These are phyloP conservation scores for Xylariales sp. DNA, from an alignment of 2,329 filamentous ascomycete species.

Conservation along the genomic window DNA sequence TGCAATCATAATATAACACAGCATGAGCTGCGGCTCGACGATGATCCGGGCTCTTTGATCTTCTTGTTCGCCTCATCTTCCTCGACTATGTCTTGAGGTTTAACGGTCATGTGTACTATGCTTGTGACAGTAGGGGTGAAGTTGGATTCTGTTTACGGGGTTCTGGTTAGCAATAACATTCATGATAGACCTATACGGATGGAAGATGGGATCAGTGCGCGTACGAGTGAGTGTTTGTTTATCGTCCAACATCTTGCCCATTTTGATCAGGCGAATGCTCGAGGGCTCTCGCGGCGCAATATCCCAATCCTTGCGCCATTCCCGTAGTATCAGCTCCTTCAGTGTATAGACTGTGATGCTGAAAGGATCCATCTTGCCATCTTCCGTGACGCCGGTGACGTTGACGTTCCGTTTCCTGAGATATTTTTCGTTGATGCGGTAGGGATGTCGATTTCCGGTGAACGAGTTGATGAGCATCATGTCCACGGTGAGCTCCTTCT, in stretches of 20 bases:
- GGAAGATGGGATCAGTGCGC: conserved; percentile 24
- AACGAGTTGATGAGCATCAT: conserved; percentile 82
- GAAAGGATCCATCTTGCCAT: conserved; percentile 68
- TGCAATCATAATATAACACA: conserved; percentile 27
- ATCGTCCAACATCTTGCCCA: conserved; percentile 86
- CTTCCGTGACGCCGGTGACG: conserved; percentile 60
- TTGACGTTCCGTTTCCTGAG: conserved; percentile 74
- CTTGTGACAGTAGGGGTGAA: conserved; percentile 62
- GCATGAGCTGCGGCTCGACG: conserved; percentile 22
- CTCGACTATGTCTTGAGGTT: conserved; percentile 68
- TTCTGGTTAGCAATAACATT: too few species aligned
- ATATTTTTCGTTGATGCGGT: conserved; percentile 85
- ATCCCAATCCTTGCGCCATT: conserved; percentile 94
- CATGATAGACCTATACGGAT: too few species aligned
- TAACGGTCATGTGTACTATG: conserved; percentile 74
- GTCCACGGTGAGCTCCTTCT: conserved; percentile 45
- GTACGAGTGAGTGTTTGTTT: conserved; percentile 80
- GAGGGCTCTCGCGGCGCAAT: conserved; percentile 78
- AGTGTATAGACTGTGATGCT: conserved; percentile 90
- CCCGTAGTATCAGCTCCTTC: conserved; percentile 88
- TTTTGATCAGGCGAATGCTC: conserved; percentile 86
- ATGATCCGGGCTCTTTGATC: conserved; percentile 38
- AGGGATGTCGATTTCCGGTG: conserved; percentile 76
- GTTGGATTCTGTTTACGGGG: conserved; percentile 66
- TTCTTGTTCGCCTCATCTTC: conserved; percentile 63